These are phyloP conservation scores for Flaveria sonorensis DNA, from an alignment of 129 eudicot genomes.

Conservation along the genomic window DNA sequence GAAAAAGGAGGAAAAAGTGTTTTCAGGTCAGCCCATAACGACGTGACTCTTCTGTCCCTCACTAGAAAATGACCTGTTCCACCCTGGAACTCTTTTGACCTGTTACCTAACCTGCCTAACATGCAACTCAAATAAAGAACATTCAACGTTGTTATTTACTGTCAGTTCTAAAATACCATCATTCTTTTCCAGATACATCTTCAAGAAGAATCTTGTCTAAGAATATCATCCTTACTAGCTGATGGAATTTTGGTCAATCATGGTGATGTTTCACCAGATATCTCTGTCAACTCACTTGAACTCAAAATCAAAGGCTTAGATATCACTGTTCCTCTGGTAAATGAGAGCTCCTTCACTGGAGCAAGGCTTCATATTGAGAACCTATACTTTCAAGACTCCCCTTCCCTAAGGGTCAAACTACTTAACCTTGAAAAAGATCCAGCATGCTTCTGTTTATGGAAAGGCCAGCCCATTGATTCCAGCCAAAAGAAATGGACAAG, in stretches of 20 bases:
- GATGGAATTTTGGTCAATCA: slow-evolving; percentile 77
- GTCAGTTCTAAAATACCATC: slow-evolving; percentile 22
- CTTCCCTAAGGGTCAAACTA: slow-evolving; percentile 59
- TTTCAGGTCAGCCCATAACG: not conserved
- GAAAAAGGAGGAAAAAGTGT: slow-evolving; percentile 11
- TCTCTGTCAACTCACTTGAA: slow-evolving; percentile 62
- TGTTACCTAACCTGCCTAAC: not conserved
- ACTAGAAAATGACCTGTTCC: not conserved
- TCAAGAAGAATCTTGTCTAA: slow-evolving; percentile 96
- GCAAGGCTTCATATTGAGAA: slow-evolving; percentile 83
- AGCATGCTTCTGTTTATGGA: slow-evolving; percentile 94
- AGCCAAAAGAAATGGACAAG: slow-evolving; percentile 82
- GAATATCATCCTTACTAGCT: slow-evolving; percentile 84
- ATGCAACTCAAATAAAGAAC: not conserved
- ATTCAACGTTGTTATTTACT: slow-evolving; percentile 6
- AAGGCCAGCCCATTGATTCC: slow-evolving; percentile 86
- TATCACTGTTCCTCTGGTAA: slow-evolving; percentile 68
- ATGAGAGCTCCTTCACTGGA: slow-evolving; percentile 61
- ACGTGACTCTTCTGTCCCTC: not conserved
- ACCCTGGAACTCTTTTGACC: not conserved
- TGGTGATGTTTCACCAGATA: slow-evolving; percentile 66
- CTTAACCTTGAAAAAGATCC: slow-evolving; percentile 92
- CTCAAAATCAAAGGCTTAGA: slow-evolving; percentile 66
- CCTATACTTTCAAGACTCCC: slow-evolving; percentile 66
- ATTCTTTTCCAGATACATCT: slow-evolving; percentile 74